phyloP scores from a whole-genome alignment of 352 stramenopile genomes.

The Globisporangium acanthophoron region DNA sequence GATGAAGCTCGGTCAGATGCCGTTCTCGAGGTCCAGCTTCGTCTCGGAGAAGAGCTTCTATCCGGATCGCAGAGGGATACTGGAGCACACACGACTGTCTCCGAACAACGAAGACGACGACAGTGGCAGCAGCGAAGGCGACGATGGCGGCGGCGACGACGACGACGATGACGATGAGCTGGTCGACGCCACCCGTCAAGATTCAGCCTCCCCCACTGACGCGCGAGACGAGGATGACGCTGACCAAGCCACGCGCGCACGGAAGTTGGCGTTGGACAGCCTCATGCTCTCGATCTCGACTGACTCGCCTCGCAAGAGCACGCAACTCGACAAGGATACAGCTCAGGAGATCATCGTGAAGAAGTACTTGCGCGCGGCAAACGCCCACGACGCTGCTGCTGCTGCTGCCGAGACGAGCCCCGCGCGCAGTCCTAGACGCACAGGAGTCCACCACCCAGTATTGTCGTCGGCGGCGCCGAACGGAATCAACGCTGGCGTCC shows the following conservation, averaged over 20 bases:
- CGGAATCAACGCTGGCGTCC: neutral
- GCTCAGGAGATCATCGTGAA: conserved; percentile 38
- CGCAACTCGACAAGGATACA: conserved; percentile 30
- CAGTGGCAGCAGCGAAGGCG: neutral
- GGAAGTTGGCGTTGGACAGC: conserved; percentile 42
- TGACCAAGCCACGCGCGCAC: conserved; percentile 14
- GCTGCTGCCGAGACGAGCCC: too few species aligned
- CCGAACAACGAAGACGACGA: conserved; percentile 13
- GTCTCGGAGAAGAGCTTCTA: too few species aligned
- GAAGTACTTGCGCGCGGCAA: conserved; percentile 31
- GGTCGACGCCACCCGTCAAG: too few species aligned
- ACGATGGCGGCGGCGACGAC: neutral
- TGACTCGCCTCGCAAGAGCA: conserved; percentile 23
- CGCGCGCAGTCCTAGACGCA: neutral
- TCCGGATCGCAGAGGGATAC: too few species aligned
- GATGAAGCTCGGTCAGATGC: too few species aligned
- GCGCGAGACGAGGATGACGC: neutral
- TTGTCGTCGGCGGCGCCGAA: neutral
- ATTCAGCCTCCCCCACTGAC: neutral
- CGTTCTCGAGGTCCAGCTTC: too few species aligned
- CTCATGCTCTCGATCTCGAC: conserved; percentile 23
- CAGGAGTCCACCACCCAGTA: neutral
- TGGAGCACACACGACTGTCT: neutral
- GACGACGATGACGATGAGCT: neutral
- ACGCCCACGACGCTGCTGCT: neutral